These are phyloP conservation scores for Escovopsis sp. DNA, from an alignment of 2,329 filamentous ascomycete species.

Conservation along the genomic window DNA sequence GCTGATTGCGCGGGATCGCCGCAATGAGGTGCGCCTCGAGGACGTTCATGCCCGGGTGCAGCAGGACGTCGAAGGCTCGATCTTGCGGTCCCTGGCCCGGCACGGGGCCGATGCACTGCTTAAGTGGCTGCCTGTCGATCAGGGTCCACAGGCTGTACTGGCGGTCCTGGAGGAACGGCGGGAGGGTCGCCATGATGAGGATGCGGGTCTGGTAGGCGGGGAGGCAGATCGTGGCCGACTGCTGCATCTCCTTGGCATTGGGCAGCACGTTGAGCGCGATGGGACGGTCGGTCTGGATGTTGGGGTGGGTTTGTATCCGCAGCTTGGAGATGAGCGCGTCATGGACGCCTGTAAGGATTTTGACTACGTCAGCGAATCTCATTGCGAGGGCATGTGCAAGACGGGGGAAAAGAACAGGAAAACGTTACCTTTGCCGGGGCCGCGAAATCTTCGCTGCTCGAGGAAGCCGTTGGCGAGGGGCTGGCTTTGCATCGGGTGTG, in stretches of 20 bases:
- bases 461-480: conserved; percentile 17
- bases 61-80: conserved; percentile 59
- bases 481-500: conserved; percentile 12
- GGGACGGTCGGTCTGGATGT: conserved; percentile 43
- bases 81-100: conserved; percentile 41
- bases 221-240: conserved; percentile 58
- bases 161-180: conserved; percentile 45
- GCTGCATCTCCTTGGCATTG: conserved; percentile 48
- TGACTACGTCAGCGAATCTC: conserved; percentile 11
- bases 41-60: conserved; percentile 59
- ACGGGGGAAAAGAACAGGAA: too few species aligned
- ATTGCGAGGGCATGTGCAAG: not conserved
- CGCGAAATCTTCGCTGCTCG: conserved; percentile 23
- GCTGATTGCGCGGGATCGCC: conserved; percentile 45
- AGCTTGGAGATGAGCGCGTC: conserved; percentile 55
- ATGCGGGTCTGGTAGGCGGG: conserved; percentile 53
- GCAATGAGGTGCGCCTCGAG: conserved; percentile 68
- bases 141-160: conserved; percentile 65
- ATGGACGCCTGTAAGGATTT: conserved; percentile 23
- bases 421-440: conserved; percentile 25
- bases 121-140: conserved; percentile 50
- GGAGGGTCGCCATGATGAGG: conserved; percentile 53
- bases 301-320: conserved; percentile 51
- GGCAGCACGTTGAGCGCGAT: conserved; percentile 51
- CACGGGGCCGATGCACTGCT: conserved; percentile 28